Percentiles rank a stretch among this genome's conserved stretches.
Evolutionary conservation across 1,284 basidiomycete species (phyloP).

Genomic region (Grifola frondosa): DNA sequence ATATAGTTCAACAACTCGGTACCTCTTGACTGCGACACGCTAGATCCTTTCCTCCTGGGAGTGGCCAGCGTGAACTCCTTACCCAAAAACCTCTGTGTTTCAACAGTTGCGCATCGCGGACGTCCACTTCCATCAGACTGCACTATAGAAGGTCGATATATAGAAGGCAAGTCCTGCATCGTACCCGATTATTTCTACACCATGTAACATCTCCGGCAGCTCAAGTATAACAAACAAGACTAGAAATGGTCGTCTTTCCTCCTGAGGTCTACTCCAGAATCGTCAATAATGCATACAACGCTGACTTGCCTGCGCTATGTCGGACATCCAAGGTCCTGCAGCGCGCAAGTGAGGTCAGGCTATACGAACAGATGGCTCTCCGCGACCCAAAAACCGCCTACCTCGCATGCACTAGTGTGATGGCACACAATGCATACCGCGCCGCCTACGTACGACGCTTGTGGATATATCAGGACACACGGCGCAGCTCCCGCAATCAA

Average conservation of each 20-base stretch:
- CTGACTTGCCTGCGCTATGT: conserved; percentile 26
- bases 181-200: background rate
- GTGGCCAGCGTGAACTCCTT: no score
- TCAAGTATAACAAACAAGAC: background rate
- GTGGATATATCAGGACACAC: conserved; percentile 24
- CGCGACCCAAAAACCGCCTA: conserved; percentile 21
- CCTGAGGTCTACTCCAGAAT: conserved; percentile 25
- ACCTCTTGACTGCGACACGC: no score
- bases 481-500: conserved; percentile 13
- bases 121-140: no score
- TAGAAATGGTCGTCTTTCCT: conserved; percentile 18
- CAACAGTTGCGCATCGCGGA: no score
- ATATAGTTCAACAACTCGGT: no score
- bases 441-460: conserved; percentile 30
- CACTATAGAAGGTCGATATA: no score
- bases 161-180: background rate
- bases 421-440: conserved; percentile 17
- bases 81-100: no score
- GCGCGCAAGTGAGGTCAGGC: conserved; percentile 25
- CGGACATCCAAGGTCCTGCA: conserved; percentile 27
- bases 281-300: conserved; percentile 16
- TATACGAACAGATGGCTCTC: conserved; percentile 28
- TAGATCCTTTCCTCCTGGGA: no score
- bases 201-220: no score
- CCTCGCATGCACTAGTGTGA: conserved; percentile 22